A percentile compares a stretch with the other conserved stretches of the same genome.
Evolutionary conservation across 495 filamentous ascomycete genomes (phyloP).

Genomic region (Hyaloscypha bicolor): DNA sequence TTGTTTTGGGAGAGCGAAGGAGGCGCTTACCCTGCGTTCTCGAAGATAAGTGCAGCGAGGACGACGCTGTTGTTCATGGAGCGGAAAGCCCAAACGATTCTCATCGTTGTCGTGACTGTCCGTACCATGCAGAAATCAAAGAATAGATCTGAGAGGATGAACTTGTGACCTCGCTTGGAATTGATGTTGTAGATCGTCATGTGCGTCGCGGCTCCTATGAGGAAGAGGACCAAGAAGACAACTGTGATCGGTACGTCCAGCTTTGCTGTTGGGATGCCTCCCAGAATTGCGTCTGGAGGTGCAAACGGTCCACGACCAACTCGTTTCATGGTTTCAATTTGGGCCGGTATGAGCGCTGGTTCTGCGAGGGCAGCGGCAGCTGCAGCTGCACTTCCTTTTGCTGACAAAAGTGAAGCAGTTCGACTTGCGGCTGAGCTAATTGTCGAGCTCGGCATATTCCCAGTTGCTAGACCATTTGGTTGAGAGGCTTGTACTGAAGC

Average conservation of each 20-base stretch:
- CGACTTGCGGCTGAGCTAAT: neutral
- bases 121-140: slow-evolving; percentile 73
- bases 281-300: slow-evolving; percentile 18
- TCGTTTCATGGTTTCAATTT: neutral
- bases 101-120: slow-evolving; percentile 41
- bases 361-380: neutral
- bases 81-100: slow-evolving; percentile 58
- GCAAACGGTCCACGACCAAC: slow-evolving; percentile 9
- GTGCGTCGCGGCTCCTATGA: slow-evolving; percentile 57
- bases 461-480: neutral
- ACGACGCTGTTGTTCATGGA: slow-evolving; percentile 53
- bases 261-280: slow-evolving; percentile 22
- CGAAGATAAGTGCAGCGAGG: slow-evolving; percentile 49
- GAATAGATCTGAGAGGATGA: slow-evolving; percentile 49
- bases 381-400: neutral
- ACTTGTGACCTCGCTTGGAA: slow-evolving; percentile 60
- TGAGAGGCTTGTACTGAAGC: neutral
- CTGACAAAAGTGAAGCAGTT: neutral
- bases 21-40: slow-evolving; percentile 48
- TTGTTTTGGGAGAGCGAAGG: slow-evolving; percentile 48
- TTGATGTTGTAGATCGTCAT: slow-evolving; percentile 67
- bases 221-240: slow-evolving; percentile 67
- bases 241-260: slow-evolving; percentile 64
- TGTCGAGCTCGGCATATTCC: neutral
- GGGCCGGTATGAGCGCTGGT: neutral